Conservation (phyloP, 106 monocot genomes). For the Dendrobium catenatum region DNA sequence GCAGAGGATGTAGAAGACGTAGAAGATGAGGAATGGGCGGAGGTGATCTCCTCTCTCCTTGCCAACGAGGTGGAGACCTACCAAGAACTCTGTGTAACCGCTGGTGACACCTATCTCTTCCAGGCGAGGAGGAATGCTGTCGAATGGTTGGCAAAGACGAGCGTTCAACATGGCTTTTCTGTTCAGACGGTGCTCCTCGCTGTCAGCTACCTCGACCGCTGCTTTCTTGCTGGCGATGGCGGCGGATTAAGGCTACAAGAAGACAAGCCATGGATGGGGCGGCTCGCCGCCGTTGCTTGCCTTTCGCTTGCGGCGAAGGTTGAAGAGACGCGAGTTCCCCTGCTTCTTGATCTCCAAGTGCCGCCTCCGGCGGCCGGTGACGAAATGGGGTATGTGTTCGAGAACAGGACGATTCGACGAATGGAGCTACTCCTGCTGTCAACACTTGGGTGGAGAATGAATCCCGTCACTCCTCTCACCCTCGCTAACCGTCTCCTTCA, state of each 20-base stretch:
- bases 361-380: slow-evolving; percentile 1
- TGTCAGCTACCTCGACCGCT: slow-evolving; percentile 63
- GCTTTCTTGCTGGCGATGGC: slow-evolving; percentile 33
- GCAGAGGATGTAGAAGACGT: neutral
- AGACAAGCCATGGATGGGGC: slow-evolving; percentile 63
- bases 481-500: slow-evolving; percentile 38
- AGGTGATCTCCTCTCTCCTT: slow-evolving; percentile 18
- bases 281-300: slow-evolving; percentile 52
- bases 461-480: slow-evolving; percentile 61
- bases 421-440: slow-evolving; percentile 91
- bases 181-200: slow-evolving; percentile 56
- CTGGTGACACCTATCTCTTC: slow-evolving; percentile 5
- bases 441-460: slow-evolving; percentile 68
- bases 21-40: neutral
- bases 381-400: slow-evolving; percentile 48
- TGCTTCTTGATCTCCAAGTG: slow-evolving; percentile 69
- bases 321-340: slow-evolving; percentile 82
- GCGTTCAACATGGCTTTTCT: slow-evolving; percentile 41
- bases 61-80: slow-evolving; percentile 21
- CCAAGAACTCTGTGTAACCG: neutral
- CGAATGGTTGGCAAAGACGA: slow-evolving; percentile 26
- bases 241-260: slow-evolving; percentile 19
- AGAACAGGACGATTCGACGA: slow-evolving; percentile 61
- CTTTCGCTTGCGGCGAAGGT: slow-evolving; percentile 85
- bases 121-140: slow-evolving; percentile 23